Base-by-base conservation (phyloP, 768 basidiomycete genomes). In the Lactifluus piperatus region DNA sequence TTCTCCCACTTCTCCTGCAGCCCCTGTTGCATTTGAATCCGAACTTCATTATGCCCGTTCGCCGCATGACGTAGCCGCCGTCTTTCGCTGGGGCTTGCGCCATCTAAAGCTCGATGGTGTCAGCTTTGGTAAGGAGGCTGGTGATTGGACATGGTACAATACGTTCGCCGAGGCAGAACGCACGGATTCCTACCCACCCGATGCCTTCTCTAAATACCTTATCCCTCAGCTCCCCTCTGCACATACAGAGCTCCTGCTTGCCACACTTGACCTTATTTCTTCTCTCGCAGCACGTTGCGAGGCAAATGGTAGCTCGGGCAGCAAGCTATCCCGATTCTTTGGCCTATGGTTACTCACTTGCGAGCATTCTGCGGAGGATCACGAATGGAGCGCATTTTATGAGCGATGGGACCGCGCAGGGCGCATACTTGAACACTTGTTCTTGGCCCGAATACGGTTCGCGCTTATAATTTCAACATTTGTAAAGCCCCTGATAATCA, bases 51-150 rank as follows among this genome's bases (percentile, higher is more conserved):
- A 78, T 60, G 79, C 84, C 4, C 80, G 81, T 32, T 84, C 83
- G 34, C 81, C 86, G 1, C 84, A 91, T 55, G 90, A 91, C 67
- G 77, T 88, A 48, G 88, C 90, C 16, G 83, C 88, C 26, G 85
- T 91, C 16, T 75, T 91, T 18, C 83, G 90, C 45, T 91, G 90
- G 90, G 86, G 80, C 36, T 70, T 91, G 29, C 83, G 89, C 30
- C 89, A 91, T 67, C 74, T 91, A 45, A 74, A 81, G 29, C 73
- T 91, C 5, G 80, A 85, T 29, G 77, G 79, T 5, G 71, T 72
- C 22, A 74, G 73, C 16, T 88, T 90, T 62, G 87, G 86, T 29
- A 81, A 77, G 45, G 75, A 79, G 47, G 62, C 60, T 10, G 60
- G 63, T 5, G 64, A 69, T 39, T 80, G 80, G 67, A 71, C 71